A percentile compares a stretch with the other conserved stretches of the same genome.
phyloP scores from a whole-genome alignment of 78 protist genomes.

The Dictyostelium discoideum region DNA sequence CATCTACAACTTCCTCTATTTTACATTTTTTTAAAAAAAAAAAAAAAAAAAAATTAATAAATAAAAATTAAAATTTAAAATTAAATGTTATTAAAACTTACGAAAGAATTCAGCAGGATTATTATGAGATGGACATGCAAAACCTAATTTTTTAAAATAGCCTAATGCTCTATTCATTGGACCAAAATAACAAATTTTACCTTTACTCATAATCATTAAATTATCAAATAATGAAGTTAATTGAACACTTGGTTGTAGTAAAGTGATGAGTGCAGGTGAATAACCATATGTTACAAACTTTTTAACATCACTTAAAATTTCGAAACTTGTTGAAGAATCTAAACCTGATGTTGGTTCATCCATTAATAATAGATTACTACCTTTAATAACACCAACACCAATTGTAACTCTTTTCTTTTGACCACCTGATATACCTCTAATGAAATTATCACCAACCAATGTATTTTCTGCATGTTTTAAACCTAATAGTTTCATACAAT shows the following conservation, averaged over 20 bases:
- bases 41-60: no score
- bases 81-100: neutral
- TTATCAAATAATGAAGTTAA: conserved; percentile 69
- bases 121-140: conserved; percentile 33
- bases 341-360: conserved; percentile 3
- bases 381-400: conserved; percentile 71
- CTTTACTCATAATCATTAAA: conserved; percentile 54
- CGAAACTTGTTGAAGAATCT: conserved; percentile 9
- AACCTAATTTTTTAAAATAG: conserved; percentile 41
- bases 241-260: conserved; percentile 72
- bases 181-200: conserved; percentile 61
- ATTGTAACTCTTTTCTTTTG: conserved; percentile 68
- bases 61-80: no score
- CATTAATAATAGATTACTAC: conserved; percentile 24
- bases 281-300: neutral
- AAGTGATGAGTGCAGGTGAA: conserved; percentile 34
- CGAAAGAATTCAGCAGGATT: conserved; percentile 75
- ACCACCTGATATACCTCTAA: conserved; percentile 70
- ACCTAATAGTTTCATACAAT: conserved; percentile 28
- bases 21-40: no score
- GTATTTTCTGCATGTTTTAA: conserved; percentile 4
- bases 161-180: conserved; percentile 12
- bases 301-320: conserved; percentile 1
- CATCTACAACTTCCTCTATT: conserved; percentile 57
- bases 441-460: conserved; percentile 1